Conservation (phyloP, 148 eudicot species). For the Cornus controversa region DNA sequence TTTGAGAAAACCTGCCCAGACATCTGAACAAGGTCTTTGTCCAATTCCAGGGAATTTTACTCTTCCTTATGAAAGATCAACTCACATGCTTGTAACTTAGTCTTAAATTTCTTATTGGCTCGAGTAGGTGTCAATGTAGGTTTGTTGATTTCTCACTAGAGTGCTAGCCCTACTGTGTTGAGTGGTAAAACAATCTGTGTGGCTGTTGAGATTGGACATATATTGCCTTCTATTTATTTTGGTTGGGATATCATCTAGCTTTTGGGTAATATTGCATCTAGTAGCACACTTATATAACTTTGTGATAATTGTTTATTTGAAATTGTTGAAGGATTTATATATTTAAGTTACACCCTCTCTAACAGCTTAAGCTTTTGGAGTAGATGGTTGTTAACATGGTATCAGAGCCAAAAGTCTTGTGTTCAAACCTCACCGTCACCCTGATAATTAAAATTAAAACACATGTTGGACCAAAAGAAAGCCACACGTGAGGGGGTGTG, state of each 20-base stretch:
- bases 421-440: no score
- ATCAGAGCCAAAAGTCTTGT: no score
- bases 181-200: not conserved
- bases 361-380: no score
- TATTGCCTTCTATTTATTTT: not conserved
- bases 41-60: not conserved
- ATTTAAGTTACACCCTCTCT: no score
- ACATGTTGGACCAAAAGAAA: no score
- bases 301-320: no score
- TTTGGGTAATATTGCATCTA: not conserved
- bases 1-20: slow-evolving; percentile 34
- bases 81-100: not conserved
- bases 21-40: slow-evolving; percentile 51
- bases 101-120: not conserved
- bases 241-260: not conserved
- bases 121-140: not conserved
- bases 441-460: no score
- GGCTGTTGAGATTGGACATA: not conserved
- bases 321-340: no score
- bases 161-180: not conserved
- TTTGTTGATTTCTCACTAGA: not conserved
- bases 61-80: not conserved
- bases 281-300: not conserved
- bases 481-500: no score
- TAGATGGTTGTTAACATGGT: no score